Percentiles rank a stretch among this genome's conserved stretches.
Conservation (phyloP, 2,329 filamentous ascomycete species). For the Trichoderma sp. region DNA sequence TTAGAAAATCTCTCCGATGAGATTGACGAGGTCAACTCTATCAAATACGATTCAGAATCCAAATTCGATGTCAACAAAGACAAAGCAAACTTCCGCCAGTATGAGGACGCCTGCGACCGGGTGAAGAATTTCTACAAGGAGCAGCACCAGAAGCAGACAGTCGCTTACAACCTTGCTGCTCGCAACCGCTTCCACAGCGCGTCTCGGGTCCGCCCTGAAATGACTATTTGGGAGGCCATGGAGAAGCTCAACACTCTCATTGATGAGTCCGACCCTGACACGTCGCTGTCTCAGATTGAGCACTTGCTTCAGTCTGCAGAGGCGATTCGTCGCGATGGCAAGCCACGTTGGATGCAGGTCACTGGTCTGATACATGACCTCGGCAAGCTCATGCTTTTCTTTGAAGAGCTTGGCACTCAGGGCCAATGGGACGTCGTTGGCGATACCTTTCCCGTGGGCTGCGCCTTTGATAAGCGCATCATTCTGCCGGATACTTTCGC, state of each 20-base stretch:
- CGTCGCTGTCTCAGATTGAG: slow-evolving; percentile 83
- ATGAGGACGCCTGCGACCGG: slow-evolving; percentile 78
- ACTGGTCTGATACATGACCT: slow-evolving; percentile 79
- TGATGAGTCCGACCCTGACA: slow-evolving; percentile 91
- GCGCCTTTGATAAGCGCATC: slow-evolving; percentile 73
- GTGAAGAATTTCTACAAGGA: slow-evolving; percentile 86
- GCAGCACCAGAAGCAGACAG: slow-evolving; percentile 72
- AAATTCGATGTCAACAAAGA: slow-evolving; percentile 76
- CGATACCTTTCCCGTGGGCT: slow-evolving; percentile 80
- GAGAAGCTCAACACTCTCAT: slow-evolving; percentile 90
- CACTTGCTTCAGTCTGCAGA: slow-evolving; percentile 88
- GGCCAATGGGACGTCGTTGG: slow-evolving; percentile 95
- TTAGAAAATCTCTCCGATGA: slow-evolving; percentile 56
- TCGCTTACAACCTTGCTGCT: slow-evolving; percentile 82
- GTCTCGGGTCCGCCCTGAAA: slow-evolving; percentile 65
- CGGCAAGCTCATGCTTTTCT: slow-evolving; percentile 80
- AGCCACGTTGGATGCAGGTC: slow-evolving; percentile 81
- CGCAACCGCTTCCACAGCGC: slow-evolving; percentile 63
- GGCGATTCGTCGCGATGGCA: slow-evolving; percentile 83
- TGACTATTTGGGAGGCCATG: slow-evolving; percentile 90
- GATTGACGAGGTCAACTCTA: slow-evolving; percentile 57
- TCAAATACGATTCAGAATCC: slow-evolving; percentile 57
- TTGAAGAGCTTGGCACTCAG: slow-evolving; percentile 64
- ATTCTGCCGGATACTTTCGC: slow-evolving; percentile 80
- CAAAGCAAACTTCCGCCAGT: slow-evolving; percentile 80